Evolutionary conservation across 2,329 filamentous ascomycete genomes (phyloP).

Genomic region (Metarhizium album): DNA sequence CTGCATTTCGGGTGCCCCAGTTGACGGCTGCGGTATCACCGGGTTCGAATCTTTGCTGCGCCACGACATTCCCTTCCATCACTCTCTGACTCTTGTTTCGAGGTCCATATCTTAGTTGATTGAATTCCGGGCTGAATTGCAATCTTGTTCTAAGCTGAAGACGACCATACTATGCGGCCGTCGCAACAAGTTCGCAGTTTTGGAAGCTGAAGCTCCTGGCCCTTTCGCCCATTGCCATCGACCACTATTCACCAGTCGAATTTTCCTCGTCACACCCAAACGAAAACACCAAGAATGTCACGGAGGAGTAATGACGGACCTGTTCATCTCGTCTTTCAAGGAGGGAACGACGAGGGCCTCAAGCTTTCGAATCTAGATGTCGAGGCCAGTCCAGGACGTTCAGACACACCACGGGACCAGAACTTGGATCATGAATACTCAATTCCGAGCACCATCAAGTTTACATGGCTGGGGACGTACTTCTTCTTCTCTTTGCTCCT

Average conservation of each 20-base stretch:
- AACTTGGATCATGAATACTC: constrained; percentile 35
- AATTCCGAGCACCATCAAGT: constrained; percentile 33
- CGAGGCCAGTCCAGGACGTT: constrained; percentile 19
- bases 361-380: constrained; percentile 21
- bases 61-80: background rate
- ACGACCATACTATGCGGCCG: constrained; percentile 3
- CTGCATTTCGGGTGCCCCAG: background rate
- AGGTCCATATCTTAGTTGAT: background rate
- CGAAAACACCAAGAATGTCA: constrained; percentile 18
- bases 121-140: background rate
- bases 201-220: background rate
- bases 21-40: background rate
- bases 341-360: constrained; percentile 19
- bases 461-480: constrained; percentile 39
- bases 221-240: background rate
- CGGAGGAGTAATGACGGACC: constrained; percentile 21
- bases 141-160: background rate
- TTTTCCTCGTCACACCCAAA: background rate
- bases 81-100: background rate
- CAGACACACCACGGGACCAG: constrained; percentile 18
- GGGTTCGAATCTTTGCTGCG: background rate
- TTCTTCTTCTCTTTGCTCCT: constrained; percentile 37
- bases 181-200: constrained; percentile 2
- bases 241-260: background rate
- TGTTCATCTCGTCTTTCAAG: constrained; percentile 19